Evolutionary conservation across 2,329 filamentous ascomycete species (phyloP).

Genomic region (Claviceps citrina): DNA sequence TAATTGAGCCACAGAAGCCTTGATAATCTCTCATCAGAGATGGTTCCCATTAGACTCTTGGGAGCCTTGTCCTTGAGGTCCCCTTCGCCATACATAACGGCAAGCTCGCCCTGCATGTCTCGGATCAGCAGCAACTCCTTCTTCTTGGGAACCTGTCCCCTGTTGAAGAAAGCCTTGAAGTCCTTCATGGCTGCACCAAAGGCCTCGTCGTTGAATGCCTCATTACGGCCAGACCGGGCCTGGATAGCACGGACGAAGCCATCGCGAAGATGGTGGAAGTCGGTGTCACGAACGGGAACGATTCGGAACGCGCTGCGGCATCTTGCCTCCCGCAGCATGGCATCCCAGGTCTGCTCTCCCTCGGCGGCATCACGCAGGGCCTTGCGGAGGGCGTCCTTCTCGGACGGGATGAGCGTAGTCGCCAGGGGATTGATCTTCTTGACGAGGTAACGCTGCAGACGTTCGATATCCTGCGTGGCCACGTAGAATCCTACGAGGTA

Average conservation of each 20-base stretch:
- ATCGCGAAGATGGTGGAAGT: conserved; percentile 84
- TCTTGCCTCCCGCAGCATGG: conserved; percentile 48
- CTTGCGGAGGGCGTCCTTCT: conserved; percentile 58
- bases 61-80: conserved; percentile 29
- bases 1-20: conserved; percentile 82
- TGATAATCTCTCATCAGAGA: conserved; percentile 66
- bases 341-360: conserved; percentile 60
- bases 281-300: conserved; percentile 81
- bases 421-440: conserved; percentile 62
- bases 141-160: conserved; percentile 65
- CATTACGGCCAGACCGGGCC: conserved; percentile 46
- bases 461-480: conserved; percentile 64
- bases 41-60: conserved; percentile 47
- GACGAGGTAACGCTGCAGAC: conserved; percentile 64
- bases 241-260: conserved; percentile 80
- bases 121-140: conserved; percentile 62
- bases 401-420: conserved; percentile 66
- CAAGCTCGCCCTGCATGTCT: conserved; percentile 47
- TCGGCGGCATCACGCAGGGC: conserved; percentile 53
- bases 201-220: conserved; percentile 48
- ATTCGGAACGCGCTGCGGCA: conserved; percentile 71
- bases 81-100: conserved; percentile 52
- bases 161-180: conserved; percentile 71
- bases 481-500: conserved; percentile 92
- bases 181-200: conserved; percentile 62